Base-by-base conservation (phyloP, 2,329 filamentous ascomycete genomes). In the Cercospora sp. region DNA sequence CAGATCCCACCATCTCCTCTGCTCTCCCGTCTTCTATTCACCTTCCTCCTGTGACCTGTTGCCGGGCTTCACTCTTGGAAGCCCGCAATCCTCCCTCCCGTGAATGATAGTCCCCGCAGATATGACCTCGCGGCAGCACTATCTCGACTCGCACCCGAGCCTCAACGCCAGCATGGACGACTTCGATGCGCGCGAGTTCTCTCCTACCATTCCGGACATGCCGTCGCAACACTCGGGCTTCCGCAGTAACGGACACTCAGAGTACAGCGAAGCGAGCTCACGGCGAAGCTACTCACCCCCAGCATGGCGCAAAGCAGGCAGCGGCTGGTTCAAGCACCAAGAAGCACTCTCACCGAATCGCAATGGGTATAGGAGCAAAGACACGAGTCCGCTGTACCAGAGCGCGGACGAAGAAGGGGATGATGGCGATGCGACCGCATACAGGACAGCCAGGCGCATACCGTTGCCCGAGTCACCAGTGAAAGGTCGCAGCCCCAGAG, bases 241-340 rank as follows among this genome's bases (percentile, higher is more conserved):
- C 81, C 84, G 86, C 72, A 75, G 72, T 69, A 69, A 69, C 57
- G 65, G 72, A 53, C 73, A 72, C 61, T 89, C 85, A 59, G 84
- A 85, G 30, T 80, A 79, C 60, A 79, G 77, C 69, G 79, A 82
- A 67, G 82, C 68, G 78, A 82, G 83, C 66, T 75, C 80, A 63
- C 82, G 85, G 67, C 83, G 85, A 60, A 87, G 86, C 33, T 90
- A 87, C 87, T 89, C 87, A 63, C 89, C 89, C 48, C 89, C 89
- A 2, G 87, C 87, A 12, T 89, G 88, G 83, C 83, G 86, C 71
- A 85, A 83, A 74, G 82, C 83, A 69, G 87, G 85, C 70, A 89
- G 85, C 75, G 83, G 83, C 68, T 88, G 86, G 87, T 86, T 88
- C 77, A 73, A 80, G 77, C 81, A 80, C 74, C 78, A 80, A 75